Conservation (phyloP, 805 yeast species). For the Yamadazyma takamatsuzukensis region DNA sequence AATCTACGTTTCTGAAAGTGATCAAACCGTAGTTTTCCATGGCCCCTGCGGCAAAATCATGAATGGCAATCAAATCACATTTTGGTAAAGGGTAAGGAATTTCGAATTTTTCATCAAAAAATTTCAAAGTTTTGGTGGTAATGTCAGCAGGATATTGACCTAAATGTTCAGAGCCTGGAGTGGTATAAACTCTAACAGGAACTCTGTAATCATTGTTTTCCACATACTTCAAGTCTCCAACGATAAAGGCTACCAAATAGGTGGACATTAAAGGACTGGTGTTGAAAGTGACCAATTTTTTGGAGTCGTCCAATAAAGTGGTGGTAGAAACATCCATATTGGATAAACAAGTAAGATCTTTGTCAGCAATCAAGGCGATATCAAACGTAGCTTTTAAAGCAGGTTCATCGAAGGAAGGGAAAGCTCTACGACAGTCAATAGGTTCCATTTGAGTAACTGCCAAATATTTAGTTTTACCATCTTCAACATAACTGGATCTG, state of each 20-base stretch:
- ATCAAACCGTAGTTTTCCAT: conserved; percentile 86
- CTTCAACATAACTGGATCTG: conserved; percentile 60
- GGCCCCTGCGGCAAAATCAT: conserved; percentile 83
- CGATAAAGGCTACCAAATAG: conserved; percentile 79
- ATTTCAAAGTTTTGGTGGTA: conserved; percentile 70
- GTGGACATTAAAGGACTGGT: conserved; percentile 83
- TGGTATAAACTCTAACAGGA: conserved; percentile 78
- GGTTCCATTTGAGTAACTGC: conserved; percentile 87
- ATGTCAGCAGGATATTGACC: conserved; percentile 72
- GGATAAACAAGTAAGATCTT: conserved; percentile 56
- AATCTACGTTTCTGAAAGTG: conserved; percentile 74
- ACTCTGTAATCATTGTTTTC: conserved; percentile 63
- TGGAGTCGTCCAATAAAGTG: conserved; percentile 35
- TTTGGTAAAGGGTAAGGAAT: conserved; percentile 78
- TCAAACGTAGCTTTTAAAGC: conserved; percentile 72
- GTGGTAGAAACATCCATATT: conserved; percentile 65
- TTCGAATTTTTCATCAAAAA: conserved; percentile 69
- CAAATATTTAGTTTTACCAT: conserved; percentile 65
- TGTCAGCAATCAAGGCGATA: conserved; percentile 55
- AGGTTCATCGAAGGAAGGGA: conserved; percentile 78
- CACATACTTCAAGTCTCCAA: conserved; percentile 74
- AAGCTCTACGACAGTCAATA: conserved; percentile 81
- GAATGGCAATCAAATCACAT: conserved; percentile 78
- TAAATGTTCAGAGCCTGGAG: conserved; percentile 70
- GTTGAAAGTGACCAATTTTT: conserved; percentile 59